A percentile compares a stretch with the other conserved stretches of the same genome.
Conservation (phyloP, 176 grass and related monocot species). For the Juncus effusus region DNA sequence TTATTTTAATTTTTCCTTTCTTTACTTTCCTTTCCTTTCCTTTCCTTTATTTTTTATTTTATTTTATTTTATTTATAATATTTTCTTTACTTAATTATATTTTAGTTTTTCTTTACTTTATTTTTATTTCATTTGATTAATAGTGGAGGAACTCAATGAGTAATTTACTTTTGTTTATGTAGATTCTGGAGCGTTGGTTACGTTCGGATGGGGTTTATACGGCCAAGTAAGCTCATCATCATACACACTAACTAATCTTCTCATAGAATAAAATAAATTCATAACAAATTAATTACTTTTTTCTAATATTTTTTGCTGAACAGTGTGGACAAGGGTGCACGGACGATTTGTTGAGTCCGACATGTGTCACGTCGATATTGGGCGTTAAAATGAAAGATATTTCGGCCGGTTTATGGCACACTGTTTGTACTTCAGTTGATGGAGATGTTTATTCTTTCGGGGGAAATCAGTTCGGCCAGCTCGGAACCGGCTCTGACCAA, state of each 20-base stretch:
- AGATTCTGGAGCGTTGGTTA: slow-evolving; percentile 87
- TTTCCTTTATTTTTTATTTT: too few species aligned
- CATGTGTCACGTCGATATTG: slow-evolving; percentile 85
- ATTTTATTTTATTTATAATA: too few species aligned
- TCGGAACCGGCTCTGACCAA: slow-evolving; percentile 95
- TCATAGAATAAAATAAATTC: background rate
- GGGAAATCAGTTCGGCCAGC: slow-evolving; percentile 97
- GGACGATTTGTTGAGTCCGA: slow-evolving; percentile 84
- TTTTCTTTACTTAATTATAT: too few species aligned
- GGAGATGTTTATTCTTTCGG: slow-evolving; percentile 94
- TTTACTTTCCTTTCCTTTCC: too few species aligned
- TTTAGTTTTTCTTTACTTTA: too few species aligned
- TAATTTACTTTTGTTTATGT: slow-evolving; percentile 19
- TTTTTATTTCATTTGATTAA: too few species aligned
- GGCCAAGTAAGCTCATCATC: slow-evolving; percentile 63
- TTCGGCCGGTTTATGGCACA: slow-evolving; percentile 93
- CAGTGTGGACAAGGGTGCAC: slow-evolving; percentile 94
- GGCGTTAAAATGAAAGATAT: slow-evolving; percentile 76
- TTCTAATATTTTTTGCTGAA: slow-evolving; percentile 30
- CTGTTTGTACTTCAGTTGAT: slow-evolving; percentile 80
- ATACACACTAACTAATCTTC: background rate
- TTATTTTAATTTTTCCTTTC: too few species aligned
- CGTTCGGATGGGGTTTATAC: slow-evolving; percentile 95
- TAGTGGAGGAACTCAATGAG: background rate
- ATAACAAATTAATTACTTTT: background rate